These are phyloP conservation scores for Sarocladiaceae sp. DNA, from an alignment of 2,329 filamentous ascomycete species.

Conservation along the genomic window DNA sequence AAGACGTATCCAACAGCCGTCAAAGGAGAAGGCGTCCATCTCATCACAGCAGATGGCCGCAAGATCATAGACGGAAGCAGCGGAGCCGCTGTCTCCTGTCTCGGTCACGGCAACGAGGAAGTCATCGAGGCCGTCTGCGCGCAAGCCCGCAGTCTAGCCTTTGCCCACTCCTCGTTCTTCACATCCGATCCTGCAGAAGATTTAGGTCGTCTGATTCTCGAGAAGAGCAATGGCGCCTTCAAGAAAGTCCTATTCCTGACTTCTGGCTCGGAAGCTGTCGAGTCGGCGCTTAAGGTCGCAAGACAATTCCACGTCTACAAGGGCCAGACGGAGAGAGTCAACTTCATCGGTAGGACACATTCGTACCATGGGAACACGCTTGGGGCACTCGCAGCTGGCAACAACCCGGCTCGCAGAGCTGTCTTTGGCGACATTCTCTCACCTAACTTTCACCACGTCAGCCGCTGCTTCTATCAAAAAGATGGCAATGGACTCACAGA, in stretches of 20 bases:
- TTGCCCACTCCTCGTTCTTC: constrained; percentile 18
- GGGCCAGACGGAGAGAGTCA: constrained; percentile 23
- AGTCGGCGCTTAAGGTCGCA: constrained; percentile 41
- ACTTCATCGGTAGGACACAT: constrained; percentile 34
- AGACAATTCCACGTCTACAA: constrained; percentile 39
- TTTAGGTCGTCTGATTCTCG: constrained; percentile 15
- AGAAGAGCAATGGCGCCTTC: constrained; percentile 14
- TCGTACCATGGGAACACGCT: constrained; percentile 43
- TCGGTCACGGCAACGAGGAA: constrained; percentile 53
- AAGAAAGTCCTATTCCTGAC: constrained; percentile 21
- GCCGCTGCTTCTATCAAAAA: constrained; percentile 12
- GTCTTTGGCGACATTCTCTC: constrained; percentile 17
- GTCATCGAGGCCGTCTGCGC: constrained; percentile 49
- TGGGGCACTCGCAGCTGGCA: constrained; percentile 32
- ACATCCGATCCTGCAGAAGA: constrained; percentile 17
- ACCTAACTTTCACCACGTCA: constrained; percentile 15
- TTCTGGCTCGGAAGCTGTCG: constrained; percentile 30
- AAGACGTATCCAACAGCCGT: constrained; percentile 11
- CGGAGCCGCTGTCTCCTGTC: constrained; percentile 58
- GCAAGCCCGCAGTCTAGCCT: constrained; percentile 38
- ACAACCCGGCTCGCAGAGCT: constrained; percentile 14
- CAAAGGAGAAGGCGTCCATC: constrained; percentile 12
- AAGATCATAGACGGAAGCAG: constrained; percentile 61
- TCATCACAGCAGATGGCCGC: constrained; percentile 31
- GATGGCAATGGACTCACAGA: constrained; percentile 17